Evolutionary conservation across 352 stramenopile species (phyloP), one percentile per base, ranked within the genome.

Genomic region (Pythium folliculosum): DNA sequence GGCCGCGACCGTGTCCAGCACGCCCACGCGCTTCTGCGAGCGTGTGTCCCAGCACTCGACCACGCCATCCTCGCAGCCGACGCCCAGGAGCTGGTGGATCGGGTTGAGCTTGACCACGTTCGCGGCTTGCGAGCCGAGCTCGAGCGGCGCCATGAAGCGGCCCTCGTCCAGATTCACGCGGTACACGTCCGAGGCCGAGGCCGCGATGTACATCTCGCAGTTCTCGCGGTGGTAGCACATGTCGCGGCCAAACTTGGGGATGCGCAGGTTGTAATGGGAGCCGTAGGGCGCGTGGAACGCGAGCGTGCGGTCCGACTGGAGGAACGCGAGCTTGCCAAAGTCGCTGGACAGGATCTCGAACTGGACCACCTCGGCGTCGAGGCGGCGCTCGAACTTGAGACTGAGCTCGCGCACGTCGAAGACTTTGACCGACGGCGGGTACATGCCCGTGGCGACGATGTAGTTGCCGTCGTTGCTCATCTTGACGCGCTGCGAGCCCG

Each of bases 201-300:
- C 89, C 21, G 78, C 96, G 27, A 99, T 82, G 69, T 98, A 94
- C 47, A 99, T 80, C 67, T 99, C 97, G 75, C 97, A 99, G 45
- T 90, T 96, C 55, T 93, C 92, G 50, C 85, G 83, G 72, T 99
- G 94, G 80, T 99, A 99, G 27, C 86, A 92, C 91, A 99, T 98
- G 50, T 97, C 91, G 48, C 98, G 85, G 6, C 97, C 97, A 80
- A 99, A 99, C 37, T 97, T 99, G 27, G 98, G 97, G 63, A 99
- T 97, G 57, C 97, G 78, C 69, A 99, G 77, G 47, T 78, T 91
- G 75, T 98, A 97, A 76, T 99, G 97, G 12, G 77, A 90, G 25
- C 98, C 98, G 77, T 99, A 99, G 1, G 97, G 94, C 37, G 98
- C 98, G 75, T 99, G 98, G 75, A 99, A 99, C 14, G 84, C 84